Conservation (phyloP, 75 land plant genomes). For the Sequoia sempervirens region DNA sequence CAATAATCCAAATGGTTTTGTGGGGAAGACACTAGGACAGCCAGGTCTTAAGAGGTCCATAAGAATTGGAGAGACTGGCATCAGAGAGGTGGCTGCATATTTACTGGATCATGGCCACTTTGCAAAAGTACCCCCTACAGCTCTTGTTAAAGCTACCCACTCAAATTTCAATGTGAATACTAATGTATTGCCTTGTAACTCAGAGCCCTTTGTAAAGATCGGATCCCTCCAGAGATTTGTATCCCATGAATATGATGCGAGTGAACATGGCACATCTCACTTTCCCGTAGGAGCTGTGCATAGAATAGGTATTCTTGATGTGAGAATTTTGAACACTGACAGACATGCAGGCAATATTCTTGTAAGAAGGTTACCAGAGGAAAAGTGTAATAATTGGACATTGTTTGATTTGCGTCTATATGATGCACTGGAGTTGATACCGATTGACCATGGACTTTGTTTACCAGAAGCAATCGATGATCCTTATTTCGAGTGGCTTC, state of each 20-base stretch:
- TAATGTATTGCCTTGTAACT: conserved; percentile 5
- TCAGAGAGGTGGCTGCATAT: conserved; percentile 76
- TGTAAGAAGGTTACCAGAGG: conserved; percentile 26
- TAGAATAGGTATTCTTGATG: conserved; percentile 69
- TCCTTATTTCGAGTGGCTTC: conserved; percentile 87
- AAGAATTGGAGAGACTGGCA: conserved; percentile 52
- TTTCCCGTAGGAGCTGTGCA: conserved; percentile 69
- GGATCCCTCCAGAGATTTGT: conserved; percentile 73
- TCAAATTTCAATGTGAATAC: conserved; percentile 31
- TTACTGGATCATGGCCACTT: conserved; percentile 69
- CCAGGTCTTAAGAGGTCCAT: conserved; percentile 49
- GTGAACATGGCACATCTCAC: conserved; percentile 62
- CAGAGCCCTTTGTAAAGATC: conserved; percentile 28
- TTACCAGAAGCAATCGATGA: conserved; percentile 73
- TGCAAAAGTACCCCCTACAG: conserved; percentile 67
- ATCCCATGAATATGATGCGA: conserved; percentile 66
- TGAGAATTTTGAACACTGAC: conserved; percentile 69
- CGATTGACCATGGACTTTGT: conserved; percentile 84
- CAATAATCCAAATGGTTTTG: conserved; percentile 59
- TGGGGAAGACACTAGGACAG: conserved; percentile 44
- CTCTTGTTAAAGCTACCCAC: conserved; percentile 51
- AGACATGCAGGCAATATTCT: conserved; percentile 81
- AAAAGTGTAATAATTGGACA: background rate
- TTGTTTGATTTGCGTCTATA: background rate
- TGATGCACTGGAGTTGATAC: conserved; percentile 50